Percentiles rank a stretch among this genome's conserved stretches.
Evolutionary conservation across 2,329 filamentous ascomycete genomes (phyloP).

Genomic region (Fusarium circinatum): DNA sequence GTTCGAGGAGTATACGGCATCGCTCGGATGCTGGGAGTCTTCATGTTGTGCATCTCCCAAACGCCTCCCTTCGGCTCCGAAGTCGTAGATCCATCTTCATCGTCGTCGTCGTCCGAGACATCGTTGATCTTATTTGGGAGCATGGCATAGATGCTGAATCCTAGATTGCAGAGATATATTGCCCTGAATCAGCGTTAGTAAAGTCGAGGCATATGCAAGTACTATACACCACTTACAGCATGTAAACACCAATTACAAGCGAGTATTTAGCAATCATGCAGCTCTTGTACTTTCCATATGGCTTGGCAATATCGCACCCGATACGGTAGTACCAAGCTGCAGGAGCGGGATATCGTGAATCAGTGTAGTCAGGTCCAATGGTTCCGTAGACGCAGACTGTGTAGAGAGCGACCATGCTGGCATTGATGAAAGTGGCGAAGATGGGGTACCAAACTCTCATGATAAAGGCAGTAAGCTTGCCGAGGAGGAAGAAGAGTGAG

Average conservation of each 20-base stretch:
- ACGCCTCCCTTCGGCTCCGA: slow-evolving; percentile 54
- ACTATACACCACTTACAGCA: slow-evolving; percentile 67
- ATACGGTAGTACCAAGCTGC: slow-evolving; percentile 81
- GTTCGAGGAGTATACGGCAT: slow-evolving; percentile 73
- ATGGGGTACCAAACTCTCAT: slow-evolving; percentile 78
- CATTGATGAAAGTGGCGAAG: slow-evolving; percentile 68
- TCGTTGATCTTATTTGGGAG: slow-evolving; percentile 66
- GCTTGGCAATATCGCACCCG: slow-evolving; percentile 70
- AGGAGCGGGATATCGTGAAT: slow-evolving; percentile 68
- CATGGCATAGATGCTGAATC: slow-evolving; percentile 68
- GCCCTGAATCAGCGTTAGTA: slow-evolving; percentile 52
- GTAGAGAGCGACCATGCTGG: slow-evolving; percentile 70
- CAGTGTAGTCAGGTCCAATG: slow-evolving; percentile 77
- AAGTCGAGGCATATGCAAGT: background rate
- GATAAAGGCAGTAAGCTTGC: slow-evolving; percentile 75
- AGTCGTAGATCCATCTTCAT: slow-evolving; percentile 51
- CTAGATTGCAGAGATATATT: slow-evolving; percentile 69
- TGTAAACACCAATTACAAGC: slow-evolving; percentile 71
- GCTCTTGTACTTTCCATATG: slow-evolving; percentile 63
- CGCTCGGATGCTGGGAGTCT: slow-evolving; percentile 45
- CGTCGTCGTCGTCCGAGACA: slow-evolving; percentile 54
- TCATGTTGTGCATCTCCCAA: slow-evolving; percentile 69
- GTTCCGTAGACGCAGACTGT: slow-evolving; percentile 75
- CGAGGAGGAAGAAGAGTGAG: slow-evolving; percentile 78
- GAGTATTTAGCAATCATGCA: slow-evolving; percentile 75